phyloP scores from a whole-genome alignment of 2,329 filamentous ascomycete genomes.

The Penicillium sp. region DNA sequence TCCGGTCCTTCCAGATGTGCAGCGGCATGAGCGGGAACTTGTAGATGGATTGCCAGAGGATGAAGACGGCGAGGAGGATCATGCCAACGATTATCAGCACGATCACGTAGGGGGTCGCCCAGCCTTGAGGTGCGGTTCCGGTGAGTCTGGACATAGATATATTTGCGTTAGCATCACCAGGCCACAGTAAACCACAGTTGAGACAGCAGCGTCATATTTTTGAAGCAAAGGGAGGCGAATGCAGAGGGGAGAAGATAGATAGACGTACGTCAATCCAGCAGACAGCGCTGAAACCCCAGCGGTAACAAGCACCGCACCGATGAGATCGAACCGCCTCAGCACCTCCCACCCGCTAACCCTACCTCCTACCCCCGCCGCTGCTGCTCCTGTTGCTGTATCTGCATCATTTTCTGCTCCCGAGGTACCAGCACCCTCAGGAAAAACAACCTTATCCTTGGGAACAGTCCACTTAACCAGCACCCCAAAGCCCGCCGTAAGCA shows the following conservation, averaged over 20 bases:
- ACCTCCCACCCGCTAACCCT: not conserved
- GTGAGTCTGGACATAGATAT: slow-evolving; percentile 41
- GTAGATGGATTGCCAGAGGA: slow-evolving; percentile 65
- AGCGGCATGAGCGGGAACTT: slow-evolving; percentile 59
- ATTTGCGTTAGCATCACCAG: not conserved
- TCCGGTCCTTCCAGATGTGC: slow-evolving; percentile 62
- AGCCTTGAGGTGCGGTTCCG: slow-evolving; percentile 64
- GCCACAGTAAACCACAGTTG: not conserved
- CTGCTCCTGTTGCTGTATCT: not conserved
- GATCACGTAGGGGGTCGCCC: slow-evolving; percentile 67
- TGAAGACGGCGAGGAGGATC: slow-evolving; percentile 60
- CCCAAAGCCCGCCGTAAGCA: slow-evolving; percentile 67
- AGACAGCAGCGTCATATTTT: not conserved
- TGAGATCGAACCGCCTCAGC: slow-evolving; percentile 7
- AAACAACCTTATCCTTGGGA: not conserved
- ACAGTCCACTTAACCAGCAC: slow-evolving; percentile 48
- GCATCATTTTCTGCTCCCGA: not conserved
- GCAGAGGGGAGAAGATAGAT: not conserved
- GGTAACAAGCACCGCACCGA: slow-evolving; percentile 5
- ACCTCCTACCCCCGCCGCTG: not conserved
- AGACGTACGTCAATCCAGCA: slow-evolving; percentile 1
- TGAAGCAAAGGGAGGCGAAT: not conserved
- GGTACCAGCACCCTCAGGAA: not conserved
- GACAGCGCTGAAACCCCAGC: slow-evolving; percentile 5
- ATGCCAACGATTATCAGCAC: slow-evolving; percentile 65